Evolutionary conservation across 139 green algal species (phyloP), one percentile per base, ranked within the genome.

Genomic region (Volvox africanus): DNA sequence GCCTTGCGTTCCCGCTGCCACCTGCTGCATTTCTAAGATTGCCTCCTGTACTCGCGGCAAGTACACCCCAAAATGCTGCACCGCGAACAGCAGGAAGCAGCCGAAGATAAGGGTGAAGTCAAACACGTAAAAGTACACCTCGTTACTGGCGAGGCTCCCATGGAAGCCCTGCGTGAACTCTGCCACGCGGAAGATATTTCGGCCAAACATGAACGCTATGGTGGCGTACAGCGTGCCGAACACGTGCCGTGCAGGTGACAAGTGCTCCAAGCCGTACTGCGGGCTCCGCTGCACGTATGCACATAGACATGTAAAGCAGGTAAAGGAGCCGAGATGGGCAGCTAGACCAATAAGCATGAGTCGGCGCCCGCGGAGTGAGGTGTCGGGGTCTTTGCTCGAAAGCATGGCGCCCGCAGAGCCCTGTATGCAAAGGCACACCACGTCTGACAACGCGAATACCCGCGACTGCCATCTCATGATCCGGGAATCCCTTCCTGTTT

Each of bases 51-150:
- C 30, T 14, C 36, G 9, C 77, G 77, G 33, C 77, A 92, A 30
- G 68, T 88, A 88, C n/a, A 84, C 80, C 18, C 89, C 89, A 32
- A 73, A 92, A 36, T 89, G 69, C 36, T 83, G 65, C 16, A 68
- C 36, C 1, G 68, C 32, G 28, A 89, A 92, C 67, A 92, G 26
- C 62, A 87, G 33, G 36, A 87, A 75, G 87, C 87, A 91, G 30
- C 28, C 2, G 28, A 81, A 91, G 17, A 92, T 85, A 6, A 85
- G 35, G 24, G 71, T 55, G 69, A 92, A 92, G 81, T 94, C 88
- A 84, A 94, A 94, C 0, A 55, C 78, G 62, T 93, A 94, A 24
- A 94, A 84, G 73, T 89, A 94, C 5, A 28, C 61, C 92, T 94
- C 92, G 62, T 94, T 80, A 1, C 62, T 90, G 12, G 85, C 80